Percentiles rank a stretch among this genome's conserved stretches.
Conservation (phyloP, 805 yeast species). For the Wickerhamomyces chaumierensis region DNA sequence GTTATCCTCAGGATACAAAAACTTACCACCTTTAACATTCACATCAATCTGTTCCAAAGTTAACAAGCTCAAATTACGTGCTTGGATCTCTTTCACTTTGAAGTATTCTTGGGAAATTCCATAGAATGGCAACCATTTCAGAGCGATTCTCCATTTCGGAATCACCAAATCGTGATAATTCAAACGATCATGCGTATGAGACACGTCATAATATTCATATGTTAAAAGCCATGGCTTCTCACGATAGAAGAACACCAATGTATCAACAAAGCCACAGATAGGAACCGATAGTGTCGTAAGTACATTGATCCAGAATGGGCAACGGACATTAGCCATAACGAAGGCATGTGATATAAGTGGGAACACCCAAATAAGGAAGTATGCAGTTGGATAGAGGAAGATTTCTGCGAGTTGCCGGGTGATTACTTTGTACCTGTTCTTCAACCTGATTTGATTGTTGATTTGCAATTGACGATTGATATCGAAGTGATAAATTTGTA, state of each 20-base stretch:
- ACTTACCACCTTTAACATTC: neutral
- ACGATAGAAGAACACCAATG: slow-evolving; percentile 61
- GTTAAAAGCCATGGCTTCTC: slow-evolving; percentile 69
- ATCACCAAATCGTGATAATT: slow-evolving; percentile 17
- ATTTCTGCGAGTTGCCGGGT: slow-evolving; percentile 70
- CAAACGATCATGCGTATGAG: slow-evolving; percentile 15
- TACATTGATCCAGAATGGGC: slow-evolving; percentile 39
- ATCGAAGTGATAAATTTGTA: slow-evolving; percentile 4
- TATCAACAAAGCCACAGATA: slow-evolving; percentile 67
- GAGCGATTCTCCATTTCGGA: slow-evolving; percentile 26
- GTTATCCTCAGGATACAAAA: too few relatives aligned
- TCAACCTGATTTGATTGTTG: slow-evolving; percentile 30
- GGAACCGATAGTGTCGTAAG: slow-evolving; percentile 74
- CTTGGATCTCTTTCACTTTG: neutral
- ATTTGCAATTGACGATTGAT: slow-evolving; percentile 14
- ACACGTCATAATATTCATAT: slow-evolving; percentile 4
- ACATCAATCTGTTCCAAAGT: too few relatives aligned
- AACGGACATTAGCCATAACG: slow-evolving; percentile 23
- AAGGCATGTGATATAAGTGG: slow-evolving; percentile 63
- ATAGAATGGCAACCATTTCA: slow-evolving; percentile 34
- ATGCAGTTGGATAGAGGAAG: slow-evolving; percentile 77
- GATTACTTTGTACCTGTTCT: slow-evolving; percentile 51
- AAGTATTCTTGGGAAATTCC: slow-evolving; percentile 26
- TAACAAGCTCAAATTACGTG: too few relatives aligned
- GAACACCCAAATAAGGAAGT: slow-evolving; percentile 69